These are phyloP conservation scores for Acanthamoeba healyi DNA, from an alignment of 208 protist genomes.

Conservation along the genomic window DNA sequence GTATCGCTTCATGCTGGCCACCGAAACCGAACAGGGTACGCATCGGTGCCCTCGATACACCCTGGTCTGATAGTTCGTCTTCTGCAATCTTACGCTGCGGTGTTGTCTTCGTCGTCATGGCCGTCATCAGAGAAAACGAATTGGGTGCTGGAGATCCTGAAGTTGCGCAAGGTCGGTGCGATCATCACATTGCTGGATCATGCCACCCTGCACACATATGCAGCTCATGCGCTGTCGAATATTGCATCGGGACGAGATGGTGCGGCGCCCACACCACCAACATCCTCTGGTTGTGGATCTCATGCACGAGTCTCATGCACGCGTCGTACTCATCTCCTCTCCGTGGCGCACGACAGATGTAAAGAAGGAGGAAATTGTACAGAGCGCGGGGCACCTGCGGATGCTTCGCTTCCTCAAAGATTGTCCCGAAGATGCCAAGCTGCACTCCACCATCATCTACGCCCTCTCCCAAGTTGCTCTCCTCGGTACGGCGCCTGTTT, in stretches of 20 bases:
- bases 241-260: slow-evolving; percentile 51
- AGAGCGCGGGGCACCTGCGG: background rate
- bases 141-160: slow-evolving; percentile 69
- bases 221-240: slow-evolving; percentile 35
- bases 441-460: slow-evolving; percentile 44
- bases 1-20: slow-evolving; percentile 56
- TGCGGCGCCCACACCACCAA: background rate
- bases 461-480: slow-evolving; percentile 18
- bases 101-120: background rate
- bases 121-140: slow-evolving; percentile 57
- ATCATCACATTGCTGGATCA: slow-evolving; percentile 47
- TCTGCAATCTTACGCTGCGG: background rate
- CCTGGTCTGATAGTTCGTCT: background rate
- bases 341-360: background rate
- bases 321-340: background rate
- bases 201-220: slow-evolving; percentile 6
- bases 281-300: too few relatives aligned
- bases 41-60: background rate
- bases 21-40: slow-evolving; percentile 37
- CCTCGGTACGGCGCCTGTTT: background rate
- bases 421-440: slow-evolving; percentile 31
- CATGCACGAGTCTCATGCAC: too few relatives aligned
- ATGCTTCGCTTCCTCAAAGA: slow-evolving; percentile 59
- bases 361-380: slow-evolving; percentile 33
- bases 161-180: background rate